Base-by-base conservation (phyloP, 2,329 filamentous ascomycete species). In the Alternaria triticimaculans region DNA sequence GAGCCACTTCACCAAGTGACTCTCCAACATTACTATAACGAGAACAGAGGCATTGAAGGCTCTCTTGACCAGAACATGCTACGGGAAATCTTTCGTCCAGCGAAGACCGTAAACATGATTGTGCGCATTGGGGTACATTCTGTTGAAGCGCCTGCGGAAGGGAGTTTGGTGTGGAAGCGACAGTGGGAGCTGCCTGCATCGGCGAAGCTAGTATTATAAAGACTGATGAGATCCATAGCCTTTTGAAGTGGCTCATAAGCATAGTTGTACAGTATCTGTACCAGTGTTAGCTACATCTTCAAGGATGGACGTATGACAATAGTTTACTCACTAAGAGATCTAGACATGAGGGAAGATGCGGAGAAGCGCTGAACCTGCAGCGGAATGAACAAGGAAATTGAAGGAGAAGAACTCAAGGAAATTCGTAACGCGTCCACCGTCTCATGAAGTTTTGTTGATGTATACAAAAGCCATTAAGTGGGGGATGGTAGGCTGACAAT, bases 261-360 rank as follows among this genome's bases (percentile, higher is more conserved):
- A 80, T 80, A 80, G 67, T 78, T 69, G 72, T 79, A 79, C 77
- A 77, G 62, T 63, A 72, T 67, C 75, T 78, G 68, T 56, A 64
- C 63, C 62, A 58, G 43, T 30, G 69, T 80, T 65, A 78, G 74
- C 74, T 71, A 63, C 71, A 75, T 77, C 69, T 69, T 67, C 56
- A 25, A 50, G 53, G 55, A 48, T 65, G 26, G 44, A 58, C 43
- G 62, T 58, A 50, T 51, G 56, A 49, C 45, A 30, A 53, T 54
- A 71, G 66, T 66, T 55, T 73, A 78, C 73, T 76, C 65, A 72
- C 67, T 69, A 75, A 67, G 69, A 73, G 70, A 76, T 70, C 65
- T 71, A 73, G 66, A 75, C 78, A 80, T 80, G 66, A 63, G 72
- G 70, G 67, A 71, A 64, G 37, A 68, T 49, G 64, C 63, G 68